Percentiles rank a stretch among this genome's conserved stretches.
Evolutionary conservation across 2,329 filamentous ascomycete genomes (phyloP).

Genomic region (Beauveria medogensis): DNA sequence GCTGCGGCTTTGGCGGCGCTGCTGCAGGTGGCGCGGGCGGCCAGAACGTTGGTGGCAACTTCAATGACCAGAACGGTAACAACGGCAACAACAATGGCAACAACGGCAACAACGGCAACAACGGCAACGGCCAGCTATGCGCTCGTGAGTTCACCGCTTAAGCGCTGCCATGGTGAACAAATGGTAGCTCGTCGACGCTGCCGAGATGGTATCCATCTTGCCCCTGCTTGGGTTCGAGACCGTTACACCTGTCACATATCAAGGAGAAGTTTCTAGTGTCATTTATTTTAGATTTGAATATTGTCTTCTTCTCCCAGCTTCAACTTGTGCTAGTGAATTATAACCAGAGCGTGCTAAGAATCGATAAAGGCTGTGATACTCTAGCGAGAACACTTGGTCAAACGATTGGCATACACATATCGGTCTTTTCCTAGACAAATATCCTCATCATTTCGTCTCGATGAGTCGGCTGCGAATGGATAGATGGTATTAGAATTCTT

Average conservation of each 20-base stretch:
- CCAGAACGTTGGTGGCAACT: not conserved
- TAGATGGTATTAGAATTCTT: not conserved
- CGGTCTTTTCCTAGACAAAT: constrained; percentile 2
- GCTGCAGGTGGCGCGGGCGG: not conserved
- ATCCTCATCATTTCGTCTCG: constrained; percentile 2
- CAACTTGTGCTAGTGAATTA: not conserved
- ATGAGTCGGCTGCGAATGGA: constrained; percentile 4
- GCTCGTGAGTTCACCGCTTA: not conserved
- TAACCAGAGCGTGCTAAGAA: too few species aligned
- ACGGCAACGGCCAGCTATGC: not conserved
- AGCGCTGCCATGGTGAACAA: not conserved
- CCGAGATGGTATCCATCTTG: not conserved
- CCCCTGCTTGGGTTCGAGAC: not conserved
- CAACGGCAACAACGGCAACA: not conserved
- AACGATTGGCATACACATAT: constrained; percentile 5
- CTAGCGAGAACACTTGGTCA: not conserved
- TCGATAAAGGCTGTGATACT: too few species aligned
- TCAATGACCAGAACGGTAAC: not conserved
- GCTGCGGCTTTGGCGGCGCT: constrained; percentile 22
- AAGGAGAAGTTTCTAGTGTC: not conserved
- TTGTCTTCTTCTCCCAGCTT: not conserved
- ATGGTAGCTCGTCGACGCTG: not conserved
- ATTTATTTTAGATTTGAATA: not conserved
- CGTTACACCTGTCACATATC: not conserved
- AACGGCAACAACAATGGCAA: not conserved